Evolutionary conservation across 2,329 filamentous ascomycete species (phyloP), one percentile per base, ranked within the genome.

Genomic region (Ceratocystis huliohia): DNA sequence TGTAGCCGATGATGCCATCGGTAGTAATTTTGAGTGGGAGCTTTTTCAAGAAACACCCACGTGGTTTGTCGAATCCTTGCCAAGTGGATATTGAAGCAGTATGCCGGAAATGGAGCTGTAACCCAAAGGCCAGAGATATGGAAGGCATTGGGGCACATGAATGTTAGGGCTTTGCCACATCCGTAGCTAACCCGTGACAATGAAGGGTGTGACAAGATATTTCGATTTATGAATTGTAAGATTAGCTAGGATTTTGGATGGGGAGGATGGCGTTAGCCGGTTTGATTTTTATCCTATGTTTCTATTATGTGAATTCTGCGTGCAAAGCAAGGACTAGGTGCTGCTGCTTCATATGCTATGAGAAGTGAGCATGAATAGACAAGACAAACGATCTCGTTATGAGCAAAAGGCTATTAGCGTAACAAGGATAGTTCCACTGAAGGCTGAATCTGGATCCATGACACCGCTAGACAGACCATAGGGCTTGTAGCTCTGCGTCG

Each of bases 1-100:
- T 48, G 64, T 69, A 17, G 64, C 66, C 22, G 68, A 69, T 22
- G 64, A 68, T 45, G 59, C 64, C 17, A 53, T 69, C 6, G 37
- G 37, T 15, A 30, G 50, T n/a, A 37, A 63, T 30, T 65, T 41
- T 44, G 64, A 41, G 17, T 65, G 66, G 45, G 45, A 63, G 22
- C 13, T 48, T 17, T 20, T 33, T 28, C 44, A 30, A 17, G 61
- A 63, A 7, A 50, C 46, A 20, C 44, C 61, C 17, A 46, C 10
- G 20, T 63, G 61, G 44, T 63, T 63, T 37, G 28, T 63, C 7
- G 61, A 63, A 1, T 46, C 28, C 3, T 46, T 63, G 25, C 28
- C 61, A 15, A 50, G 22, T n/a, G 45, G 61, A 3, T n/a, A 48
- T 13, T 63, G 10, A 59, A 28, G 44, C 15, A 33, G 3, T 6